A percentile compares a stretch with the other conserved stretches of the same genome.
Evolutionary conservation across 2,329 filamentous ascomycete species (phyloP).

Genomic region (Thelonectria discophora): DNA sequence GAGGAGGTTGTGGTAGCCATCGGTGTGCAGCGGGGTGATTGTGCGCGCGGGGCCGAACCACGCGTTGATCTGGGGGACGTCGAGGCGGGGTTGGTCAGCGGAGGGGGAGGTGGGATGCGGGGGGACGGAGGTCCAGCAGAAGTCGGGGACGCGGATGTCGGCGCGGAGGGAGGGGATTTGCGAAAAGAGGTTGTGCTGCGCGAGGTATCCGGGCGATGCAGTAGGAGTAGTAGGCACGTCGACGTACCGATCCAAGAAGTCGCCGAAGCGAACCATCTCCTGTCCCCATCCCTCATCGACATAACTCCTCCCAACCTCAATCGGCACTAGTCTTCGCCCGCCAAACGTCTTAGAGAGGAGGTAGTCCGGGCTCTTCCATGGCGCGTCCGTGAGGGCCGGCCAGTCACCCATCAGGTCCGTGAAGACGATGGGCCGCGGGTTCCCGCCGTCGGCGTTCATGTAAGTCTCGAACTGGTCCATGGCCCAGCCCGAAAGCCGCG

Average conservation of each 20-base stretch:
- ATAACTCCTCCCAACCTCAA: slow-evolving; percentile 88
- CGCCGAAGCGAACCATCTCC: slow-evolving; percentile 75
- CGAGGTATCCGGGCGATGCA: slow-evolving; percentile 78
- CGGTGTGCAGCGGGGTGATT: slow-evolving; percentile 91
- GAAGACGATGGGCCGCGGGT: slow-evolving; percentile 73
- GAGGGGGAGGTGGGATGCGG: slow-evolving; percentile 54
- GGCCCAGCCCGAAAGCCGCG: slow-evolving; percentile 52
- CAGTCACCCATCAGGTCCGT: slow-evolving; percentile 70
- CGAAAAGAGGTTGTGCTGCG: slow-evolving; percentile 86
- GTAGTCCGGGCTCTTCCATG: slow-evolving; percentile 80
- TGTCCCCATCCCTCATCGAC: slow-evolving; percentile 88
- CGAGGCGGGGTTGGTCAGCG: slow-evolving; percentile 53
- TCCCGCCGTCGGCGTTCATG: slow-evolving; percentile 56
- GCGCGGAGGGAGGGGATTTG: slow-evolving; percentile 80
- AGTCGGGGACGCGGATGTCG: slow-evolving; percentile 85
- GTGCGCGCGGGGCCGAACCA: slow-evolving; percentile 93
- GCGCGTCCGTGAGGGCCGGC: slow-evolving; percentile 75
- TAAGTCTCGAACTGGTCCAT: slow-evolving; percentile 70
- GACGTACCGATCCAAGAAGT: slow-evolving; percentile 74
- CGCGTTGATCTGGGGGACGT: slow-evolving; percentile 79
- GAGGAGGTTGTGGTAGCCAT: slow-evolving; percentile 92
- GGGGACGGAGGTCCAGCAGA: slow-evolving; percentile 79
- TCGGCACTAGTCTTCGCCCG: slow-evolving; percentile 82
- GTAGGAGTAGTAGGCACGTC: slow-evolving; percentile 14
- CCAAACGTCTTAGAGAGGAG: slow-evolving; percentile 77